phyloP scores from a whole-genome alignment of 176 grass and related monocot genomes.

The Saccharum officinarum region DNA sequence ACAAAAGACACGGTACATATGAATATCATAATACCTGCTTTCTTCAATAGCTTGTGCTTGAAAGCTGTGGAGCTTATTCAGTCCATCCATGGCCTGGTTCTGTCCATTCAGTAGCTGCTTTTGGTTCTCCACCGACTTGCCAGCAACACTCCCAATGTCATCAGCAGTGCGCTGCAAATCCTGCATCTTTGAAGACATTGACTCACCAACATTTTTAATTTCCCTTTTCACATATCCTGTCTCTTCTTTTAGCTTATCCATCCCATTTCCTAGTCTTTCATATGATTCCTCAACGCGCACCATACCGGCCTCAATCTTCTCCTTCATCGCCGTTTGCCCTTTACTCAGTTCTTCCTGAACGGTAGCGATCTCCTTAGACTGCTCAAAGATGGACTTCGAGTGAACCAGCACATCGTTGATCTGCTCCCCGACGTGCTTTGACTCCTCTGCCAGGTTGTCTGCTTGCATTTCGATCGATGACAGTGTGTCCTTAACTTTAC shows the following conservation, averaged over 20 bases:
- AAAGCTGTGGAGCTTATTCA: constrained; percentile 52
- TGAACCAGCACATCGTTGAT: constrained; percentile 56
- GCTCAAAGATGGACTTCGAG: constrained; percentile 47
- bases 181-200: constrained; percentile 71
- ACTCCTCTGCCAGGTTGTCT: constrained; percentile 31
- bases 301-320: constrained; percentile 62
- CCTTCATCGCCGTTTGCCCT: constrained; percentile 61
- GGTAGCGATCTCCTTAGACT: constrained; percentile 59
- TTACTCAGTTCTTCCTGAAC: constrained; percentile 47
- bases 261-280: constrained; percentile 49
- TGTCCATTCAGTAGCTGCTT: constrained; percentile 64
- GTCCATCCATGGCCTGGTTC: constrained; percentile 52
- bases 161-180: constrained; percentile 55
- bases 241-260: constrained; percentile 64
- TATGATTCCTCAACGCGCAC: constrained; percentile 56
- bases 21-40: constrained; percentile 67
- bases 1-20: neutral
- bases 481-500: constrained; percentile 52
- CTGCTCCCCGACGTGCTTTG: constrained; percentile 37
- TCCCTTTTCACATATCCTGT: constrained; percentile 60
- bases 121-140: constrained; percentile 75
- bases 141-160: constrained; percentile 53
- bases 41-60: constrained; percentile 75
- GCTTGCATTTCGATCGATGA: constrained; percentile 51
- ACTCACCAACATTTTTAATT: constrained; percentile 43